Conservation (phyloP, 2,329 filamentous ascomycete species). For the Kalaharituber pfeilii region DNA sequence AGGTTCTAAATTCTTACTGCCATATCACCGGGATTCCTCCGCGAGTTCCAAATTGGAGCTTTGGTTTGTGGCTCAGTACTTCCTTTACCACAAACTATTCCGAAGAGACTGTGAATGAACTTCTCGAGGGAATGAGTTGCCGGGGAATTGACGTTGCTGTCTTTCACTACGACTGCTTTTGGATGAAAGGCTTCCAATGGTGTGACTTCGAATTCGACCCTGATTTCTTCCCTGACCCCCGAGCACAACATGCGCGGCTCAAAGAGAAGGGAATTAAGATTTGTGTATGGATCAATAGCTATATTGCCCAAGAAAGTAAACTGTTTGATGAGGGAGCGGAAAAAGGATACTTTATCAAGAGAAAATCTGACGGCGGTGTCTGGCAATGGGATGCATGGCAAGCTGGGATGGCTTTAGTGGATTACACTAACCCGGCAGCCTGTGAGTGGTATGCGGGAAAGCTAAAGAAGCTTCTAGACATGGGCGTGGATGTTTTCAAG, state of each 20-base stretch:
- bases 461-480: conserved; percentile 46
- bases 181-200: conserved; percentile 60
- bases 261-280: conserved; percentile 49
- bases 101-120: conserved; percentile 47
- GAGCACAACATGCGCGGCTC: conserved; percentile 44
- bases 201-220: conserved; percentile 56
- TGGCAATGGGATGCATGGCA: conserved; percentile 69
- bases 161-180: conserved; percentile 57
- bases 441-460: conserved; percentile 47
- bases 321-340: conserved; percentile 47
- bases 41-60: conserved; percentile 54
- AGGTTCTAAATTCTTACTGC: conserved; percentile 50
- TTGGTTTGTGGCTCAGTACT: conserved; percentile 59
- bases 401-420: conserved; percentile 55
- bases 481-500: no score
- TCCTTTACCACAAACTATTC: conserved; percentile 59
- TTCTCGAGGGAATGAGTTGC: conserved; percentile 50
- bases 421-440: conserved; percentile 56
- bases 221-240: conserved; percentile 50
- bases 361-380: conserved; percentile 46
- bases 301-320: conserved; percentile 51
- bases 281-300: conserved; percentile 62
- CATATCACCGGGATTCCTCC: conserved; percentile 48
- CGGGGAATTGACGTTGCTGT: conserved; percentile 49
- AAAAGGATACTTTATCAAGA: conserved; percentile 52